Conservation (phyloP, 768 basidiomycete genomes). For the Hericium rajendrae region DNA sequence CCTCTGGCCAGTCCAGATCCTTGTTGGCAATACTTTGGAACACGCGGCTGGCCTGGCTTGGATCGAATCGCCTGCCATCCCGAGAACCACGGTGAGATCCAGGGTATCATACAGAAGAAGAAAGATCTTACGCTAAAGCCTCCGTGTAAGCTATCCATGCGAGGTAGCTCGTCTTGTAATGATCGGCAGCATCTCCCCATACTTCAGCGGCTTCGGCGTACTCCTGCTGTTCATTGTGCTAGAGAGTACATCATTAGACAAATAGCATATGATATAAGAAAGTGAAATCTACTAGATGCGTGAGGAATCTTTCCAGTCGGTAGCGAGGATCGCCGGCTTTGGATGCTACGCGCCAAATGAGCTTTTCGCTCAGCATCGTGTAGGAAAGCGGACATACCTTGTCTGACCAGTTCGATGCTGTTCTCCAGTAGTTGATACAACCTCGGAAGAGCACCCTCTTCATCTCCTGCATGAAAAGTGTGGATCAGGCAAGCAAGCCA, state of each 20-base stretch:
- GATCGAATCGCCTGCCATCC: slow-evolving; percentile 1
- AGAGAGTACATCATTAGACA: not conserved
- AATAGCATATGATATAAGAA: slow-evolving; percentile 7
- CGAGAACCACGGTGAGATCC: not conserved
- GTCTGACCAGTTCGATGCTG: slow-evolving; percentile 51
- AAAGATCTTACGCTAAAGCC: not conserved
- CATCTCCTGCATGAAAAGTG: not conserved
- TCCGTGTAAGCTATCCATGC: slow-evolving; percentile 26
- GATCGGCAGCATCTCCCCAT: slow-evolving; percentile 22
- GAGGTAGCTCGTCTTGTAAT: slow-evolving; percentile 21
- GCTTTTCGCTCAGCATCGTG: not conserved
- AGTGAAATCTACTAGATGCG: slow-evolving; percentile 48
- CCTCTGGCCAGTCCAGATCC: slow-evolving; percentile 91
- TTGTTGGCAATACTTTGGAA: slow-evolving; percentile 61
- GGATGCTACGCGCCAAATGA: slow-evolving; percentile 32
- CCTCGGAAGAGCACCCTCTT: not conserved
- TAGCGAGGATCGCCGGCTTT: slow-evolving; percentile 65
- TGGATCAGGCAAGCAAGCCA: slow-evolving; percentile 1
- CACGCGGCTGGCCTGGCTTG: slow-evolving; percentile 52
- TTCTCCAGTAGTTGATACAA: slow-evolving; percentile 33
- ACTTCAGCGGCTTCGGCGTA: slow-evolving; percentile 13
- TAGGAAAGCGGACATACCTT: slow-evolving; percentile 30
- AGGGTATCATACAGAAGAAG: not conserved
- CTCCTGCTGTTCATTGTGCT: not conserved
- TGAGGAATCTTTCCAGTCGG: slow-evolving; percentile 76